Conservation (phyloP, 1,284 basidiomycete species). For the Boletus coffeatus region DNA sequence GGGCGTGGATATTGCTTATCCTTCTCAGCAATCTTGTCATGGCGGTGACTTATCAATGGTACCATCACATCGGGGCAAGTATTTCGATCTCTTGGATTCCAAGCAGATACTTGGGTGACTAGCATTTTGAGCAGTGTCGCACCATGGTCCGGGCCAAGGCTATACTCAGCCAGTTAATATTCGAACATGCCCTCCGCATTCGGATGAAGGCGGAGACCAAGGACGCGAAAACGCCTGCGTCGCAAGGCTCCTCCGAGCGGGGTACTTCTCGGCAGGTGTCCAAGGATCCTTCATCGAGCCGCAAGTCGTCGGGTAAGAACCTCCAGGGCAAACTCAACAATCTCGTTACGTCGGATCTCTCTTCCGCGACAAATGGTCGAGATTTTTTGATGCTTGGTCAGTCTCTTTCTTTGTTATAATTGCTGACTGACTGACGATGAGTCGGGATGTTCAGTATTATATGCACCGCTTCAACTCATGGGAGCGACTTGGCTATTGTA, state of each 20-base stretch:
- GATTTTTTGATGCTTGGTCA: constrained; percentile 1
- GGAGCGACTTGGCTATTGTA: neutral
- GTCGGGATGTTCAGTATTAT: neutral
- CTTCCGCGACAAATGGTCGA: neutral
- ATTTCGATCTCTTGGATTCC: neutral
- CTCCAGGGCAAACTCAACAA: constrained; percentile 1
- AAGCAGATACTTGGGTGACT: neutral
- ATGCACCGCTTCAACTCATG: neutral
- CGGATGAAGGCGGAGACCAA: neutral
- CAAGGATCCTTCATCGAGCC: neutral
- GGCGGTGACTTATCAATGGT: constrained; percentile 2
- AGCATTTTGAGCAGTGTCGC: neutral
- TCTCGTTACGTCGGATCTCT: neutral
- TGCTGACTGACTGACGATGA: neutral
- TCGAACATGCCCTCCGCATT: neutral
- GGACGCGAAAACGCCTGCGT: neutral
- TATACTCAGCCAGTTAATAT: neutral
- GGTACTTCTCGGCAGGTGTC: neutral
- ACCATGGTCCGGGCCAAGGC: constrained; percentile 1
- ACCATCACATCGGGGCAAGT: constrained; percentile 1
- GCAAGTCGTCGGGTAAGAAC: neutral
- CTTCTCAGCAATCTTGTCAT: neutral
- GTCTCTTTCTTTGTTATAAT: neutral
- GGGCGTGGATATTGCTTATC: constrained; percentile 1
- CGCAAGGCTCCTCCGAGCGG: neutral